Evolutionary conservation across 305 asterid genomes (phyloP), one percentile per base, ranked within the genome.

Genomic region (Fraxinus velutina): DNA sequence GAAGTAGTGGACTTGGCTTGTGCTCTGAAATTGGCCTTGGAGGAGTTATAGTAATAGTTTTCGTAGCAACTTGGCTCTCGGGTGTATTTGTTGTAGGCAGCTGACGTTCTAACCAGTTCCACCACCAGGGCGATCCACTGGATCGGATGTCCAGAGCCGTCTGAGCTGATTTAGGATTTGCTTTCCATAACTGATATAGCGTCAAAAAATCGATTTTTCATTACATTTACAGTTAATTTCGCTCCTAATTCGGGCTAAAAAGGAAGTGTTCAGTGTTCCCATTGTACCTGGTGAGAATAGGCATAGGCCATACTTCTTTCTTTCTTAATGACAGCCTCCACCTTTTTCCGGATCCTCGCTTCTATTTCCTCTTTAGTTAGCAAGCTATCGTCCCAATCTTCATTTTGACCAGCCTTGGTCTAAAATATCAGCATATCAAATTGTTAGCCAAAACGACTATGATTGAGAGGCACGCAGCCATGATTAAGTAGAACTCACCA

Each of bases 251-350:
- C 24, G 6, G 24, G 2, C 66, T 17, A 17, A 17, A 55, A 17
- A 55, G 12, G 27, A 55, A 15, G 19, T 30, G 33, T 30, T 30
- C 6, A 8, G 44, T 55, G 27, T 17, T 55, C 24, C 10, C 32
- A 9, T 22, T 10, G 39, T 84, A 96, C 99, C 98, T 90, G 94
- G 86, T 93, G 91, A 81, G 99, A 91, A 83, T 93, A 90, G 73
- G 98, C 97, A 85, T 96, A 96, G n/a, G 98, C 93, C 93, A 94
- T 90, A 77, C 98, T 95, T 87, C 98, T 87, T 84, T 96, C 98
- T 88, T 98, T 84, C 88, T 92, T 96, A 60, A 96, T 87, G 80
- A 90, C 92, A 13, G 99, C 99, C 85, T 96, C 98, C 13, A 90
- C 91, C 85, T 89, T 93, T 85, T 84, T 90, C 79, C 83, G 83